Evolutionary conservation across 2,329 filamentous ascomycete species (phyloP), one percentile per base, ranked within the genome.

Genomic region (Aotearoamyces nothofagi): DNA sequence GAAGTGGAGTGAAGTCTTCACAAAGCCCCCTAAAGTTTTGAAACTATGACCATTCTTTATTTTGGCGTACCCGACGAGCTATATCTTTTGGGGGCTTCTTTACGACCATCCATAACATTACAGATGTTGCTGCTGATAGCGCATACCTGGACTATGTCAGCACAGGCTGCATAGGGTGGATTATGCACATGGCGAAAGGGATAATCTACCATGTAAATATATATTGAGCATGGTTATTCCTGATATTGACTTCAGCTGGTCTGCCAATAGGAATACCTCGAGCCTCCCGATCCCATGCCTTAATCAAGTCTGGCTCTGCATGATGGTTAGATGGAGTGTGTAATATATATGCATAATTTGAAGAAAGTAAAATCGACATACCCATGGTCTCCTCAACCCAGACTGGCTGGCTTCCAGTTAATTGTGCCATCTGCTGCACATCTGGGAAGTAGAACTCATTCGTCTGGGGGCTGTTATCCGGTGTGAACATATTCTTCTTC

Each of bases 401-500:
- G 22, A 98, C 79, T 1, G 83, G 65, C 55, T 94, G 83, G 44
- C 78, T 86, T 1, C 80, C 82, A 14, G 74, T 75, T 50, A 83
- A 55, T 36, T 61, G 63, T 2, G 90, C 90, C 90, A 98, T 98
- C 61, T 94, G 72, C 44, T 66, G 55, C 14, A 98, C 82, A 53
- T 93, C 87, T 0, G 90, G 87, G 47, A 98, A 98, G 56, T 93
- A 93, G 51, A 92, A 98, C 53, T 84, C 76, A 34, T 77, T 71
- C 47, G 74, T 73, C 41, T 86, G 76, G 0, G 87, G 87, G 42
- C 71, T 63, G 45, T 98, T 98, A 0, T 79, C 74, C 0, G 90
- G 90, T 32, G 90, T 98, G 52, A 98, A 98, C 68, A 86, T 78
- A 52, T 98, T 98, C 65, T 87, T 92, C 66, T 92, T 90, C 70